Evolutionary conservation across 768 basidiomycete species (phyloP).

Genomic region (Mycena galericulata): DNA sequence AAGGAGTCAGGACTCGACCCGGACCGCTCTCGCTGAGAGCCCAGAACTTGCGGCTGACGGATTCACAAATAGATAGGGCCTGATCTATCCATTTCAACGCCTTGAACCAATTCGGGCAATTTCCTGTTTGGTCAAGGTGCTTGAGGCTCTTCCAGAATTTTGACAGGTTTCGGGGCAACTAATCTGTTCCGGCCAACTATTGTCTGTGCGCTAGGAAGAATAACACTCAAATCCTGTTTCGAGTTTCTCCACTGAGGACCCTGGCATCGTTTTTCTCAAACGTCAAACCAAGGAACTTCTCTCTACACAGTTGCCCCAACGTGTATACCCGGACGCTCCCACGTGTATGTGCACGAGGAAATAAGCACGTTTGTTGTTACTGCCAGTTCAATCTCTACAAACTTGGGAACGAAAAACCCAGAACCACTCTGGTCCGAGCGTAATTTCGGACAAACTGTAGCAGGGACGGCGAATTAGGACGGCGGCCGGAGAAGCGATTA

Average conservation of each 20-base stretch:
- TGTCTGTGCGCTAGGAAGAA: too few relatives aligned
- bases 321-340: neutral
- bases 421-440: neutral
- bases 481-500: neutral
- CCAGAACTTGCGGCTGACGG: too few relatives aligned
- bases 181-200: too few relatives aligned
- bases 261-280: too few relatives aligned
- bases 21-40: neutral
- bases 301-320: neutral
- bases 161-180: too few relatives aligned
- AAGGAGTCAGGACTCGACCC: neutral
- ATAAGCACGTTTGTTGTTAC: neutral
- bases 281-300: neutral
- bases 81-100: neutral
- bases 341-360: too few relatives aligned
- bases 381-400: neutral
- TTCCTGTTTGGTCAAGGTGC: neutral
- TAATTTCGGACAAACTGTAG: neutral
- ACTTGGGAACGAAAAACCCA: neutral
- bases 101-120: neutral
- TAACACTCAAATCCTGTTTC: too few relatives aligned
- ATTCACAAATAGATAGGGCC: too few relatives aligned
- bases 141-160: neutral
- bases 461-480: neutral
- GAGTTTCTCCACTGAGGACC: too few relatives aligned